Percentiles rank a stretch among this genome's conserved stretches.
These are phyloP conservation scores for Cladosporium velox DNA, from an alignment of 2,329 filamentous ascomycete genomes.

Conservation along the genomic window DNA sequence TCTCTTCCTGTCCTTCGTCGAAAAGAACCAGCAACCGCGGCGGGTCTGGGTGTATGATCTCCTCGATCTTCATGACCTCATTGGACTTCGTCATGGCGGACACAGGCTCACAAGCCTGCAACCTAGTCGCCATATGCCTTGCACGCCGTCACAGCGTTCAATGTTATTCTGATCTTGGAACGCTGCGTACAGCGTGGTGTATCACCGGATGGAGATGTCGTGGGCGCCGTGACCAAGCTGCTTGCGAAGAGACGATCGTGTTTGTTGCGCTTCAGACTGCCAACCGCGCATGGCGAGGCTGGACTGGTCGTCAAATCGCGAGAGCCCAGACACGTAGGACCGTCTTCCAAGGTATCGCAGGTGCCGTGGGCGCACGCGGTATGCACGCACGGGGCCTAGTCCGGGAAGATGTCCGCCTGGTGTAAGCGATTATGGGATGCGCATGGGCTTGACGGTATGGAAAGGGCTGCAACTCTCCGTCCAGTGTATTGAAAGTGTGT, in stretches of 20 bases:
- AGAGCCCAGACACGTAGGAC: conserved; percentile 26
- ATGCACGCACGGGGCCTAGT: conserved; percentile 14
- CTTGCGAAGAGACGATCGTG: conserved; percentile 32
- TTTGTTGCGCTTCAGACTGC: conserved; percentile 31
- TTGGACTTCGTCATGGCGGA: conserved; percentile 19
- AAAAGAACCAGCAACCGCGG: conserved; percentile 61
- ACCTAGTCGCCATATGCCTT: conserved; percentile 15
- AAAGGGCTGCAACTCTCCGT: conserved; percentile 3
- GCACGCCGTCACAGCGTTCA: neutral
- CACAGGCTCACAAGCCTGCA: conserved; percentile 20
- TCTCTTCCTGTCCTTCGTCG: conserved; percentile 69
- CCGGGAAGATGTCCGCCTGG: conserved; percentile 12
- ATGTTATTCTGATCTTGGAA: neutral
- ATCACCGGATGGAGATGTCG: conserved; percentile 38
- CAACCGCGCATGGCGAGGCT: conserved; percentile 33
- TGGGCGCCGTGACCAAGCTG: conserved; percentile 36
- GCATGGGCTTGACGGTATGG: conserved; percentile 12
- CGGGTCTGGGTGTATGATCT: conserved; percentile 37
- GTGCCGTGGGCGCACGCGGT: conserved; percentile 18
- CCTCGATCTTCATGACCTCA: conserved; percentile 34
- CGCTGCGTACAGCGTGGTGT: neutral
- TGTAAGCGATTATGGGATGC: conserved; percentile 12
- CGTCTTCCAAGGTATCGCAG: conserved; percentile 21
- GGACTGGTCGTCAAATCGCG: conserved; percentile 24
- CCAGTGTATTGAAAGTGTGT: conserved; percentile 3